These are phyloP conservation scores for Leishmania tarentolae DNA, from an alignment of 208 protist species.

Conservation along the genomic window DNA sequence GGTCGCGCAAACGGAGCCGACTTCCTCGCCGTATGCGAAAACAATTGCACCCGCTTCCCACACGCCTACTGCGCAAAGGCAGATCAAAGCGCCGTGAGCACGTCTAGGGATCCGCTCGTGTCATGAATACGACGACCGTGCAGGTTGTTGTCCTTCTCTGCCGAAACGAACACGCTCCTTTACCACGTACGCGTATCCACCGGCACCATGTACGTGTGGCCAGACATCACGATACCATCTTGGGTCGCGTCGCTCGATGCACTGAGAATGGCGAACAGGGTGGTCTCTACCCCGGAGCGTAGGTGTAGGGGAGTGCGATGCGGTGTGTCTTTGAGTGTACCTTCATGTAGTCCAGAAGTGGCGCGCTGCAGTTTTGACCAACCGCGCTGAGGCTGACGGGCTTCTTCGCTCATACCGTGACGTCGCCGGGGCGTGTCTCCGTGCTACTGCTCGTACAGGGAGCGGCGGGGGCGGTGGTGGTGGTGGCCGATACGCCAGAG, in stretches of 20 bases:
- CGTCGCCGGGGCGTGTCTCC: conserved; percentile 9
- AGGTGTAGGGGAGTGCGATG: conserved; percentile 30
- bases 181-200: conserved; percentile 51
- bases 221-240: conserved; percentile 45
- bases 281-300: conserved; percentile 33
- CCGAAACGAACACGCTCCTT: conserved; percentile 39
- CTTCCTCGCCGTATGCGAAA: conserved; percentile 43
- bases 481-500: not conserved
- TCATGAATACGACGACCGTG: conserved; percentile 52
- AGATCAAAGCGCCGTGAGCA: conserved; percentile 36
- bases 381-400: conserved; percentile 52
- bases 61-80: conserved; percentile 37
- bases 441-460: not conserved
- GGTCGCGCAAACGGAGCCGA: conserved; percentile 35
- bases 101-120: conserved; percentile 50
- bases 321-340: conserved; percentile 35
- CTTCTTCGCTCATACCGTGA: conserved; percentile 38
- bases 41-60: conserved; percentile 45
- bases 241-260: conserved; percentile 37
- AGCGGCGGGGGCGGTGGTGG: not conserved
- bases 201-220: conserved; percentile 51
- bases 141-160: conserved; percentile 46
- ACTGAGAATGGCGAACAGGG: conserved; percentile 49
- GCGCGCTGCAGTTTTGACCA: conserved; percentile 41
- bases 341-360: conserved; percentile 38